Evolutionary conservation across 108 stramenopile species (phyloP).

Genomic region (Skeletonema grethae): DNA sequence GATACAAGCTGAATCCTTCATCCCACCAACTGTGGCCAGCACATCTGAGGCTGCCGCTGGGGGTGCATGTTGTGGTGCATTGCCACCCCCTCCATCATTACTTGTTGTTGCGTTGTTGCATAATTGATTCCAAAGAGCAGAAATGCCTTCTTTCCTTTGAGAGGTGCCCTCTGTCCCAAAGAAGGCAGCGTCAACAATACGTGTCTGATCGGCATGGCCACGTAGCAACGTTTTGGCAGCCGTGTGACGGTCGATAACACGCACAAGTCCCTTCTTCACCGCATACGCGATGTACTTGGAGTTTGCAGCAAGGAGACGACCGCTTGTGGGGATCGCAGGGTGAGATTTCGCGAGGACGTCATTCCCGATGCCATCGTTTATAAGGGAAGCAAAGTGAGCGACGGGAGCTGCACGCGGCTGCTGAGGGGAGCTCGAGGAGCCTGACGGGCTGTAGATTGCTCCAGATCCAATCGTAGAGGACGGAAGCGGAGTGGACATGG

Average conservation of each 20-base stretch:
- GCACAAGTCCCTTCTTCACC: slow-evolving; percentile 86
- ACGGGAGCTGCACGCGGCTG: slow-evolving; percentile 41
- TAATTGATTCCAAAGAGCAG: slow-evolving; percentile 16
- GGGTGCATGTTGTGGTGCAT: slow-evolving; percentile 39
- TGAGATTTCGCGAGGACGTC: slow-evolving; percentile 2
- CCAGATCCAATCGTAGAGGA: slow-evolving; percentile 19
- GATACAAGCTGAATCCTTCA: slow-evolving; percentile 44
- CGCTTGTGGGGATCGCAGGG: slow-evolving; percentile 26
- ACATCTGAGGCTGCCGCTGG: slow-evolving; percentile 34
- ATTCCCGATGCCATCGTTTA: slow-evolving; percentile 43
- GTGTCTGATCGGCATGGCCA: slow-evolving; percentile 45
- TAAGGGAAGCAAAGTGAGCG: slow-evolving; percentile 40
- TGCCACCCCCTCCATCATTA: slow-evolving; percentile 48
- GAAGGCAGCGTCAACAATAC: slow-evolving; percentile 43
- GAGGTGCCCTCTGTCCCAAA: slow-evolving; percentile 24
- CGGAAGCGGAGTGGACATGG: slow-evolving; percentile 22
- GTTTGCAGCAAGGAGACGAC: slow-evolving; percentile 66
- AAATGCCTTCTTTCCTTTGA: slow-evolving; percentile 15
- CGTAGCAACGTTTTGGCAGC: slow-evolving; percentile 62
- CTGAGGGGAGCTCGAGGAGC: neutral
- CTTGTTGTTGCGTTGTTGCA: slow-evolving; percentile 43
- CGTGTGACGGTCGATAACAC: slow-evolving; percentile 72
- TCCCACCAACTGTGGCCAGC: slow-evolving; percentile 29
- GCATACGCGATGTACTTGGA: slow-evolving; percentile 77
- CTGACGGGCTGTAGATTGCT: slow-evolving; percentile 14